A percentile compares a stretch with the other conserved stretches of the same genome.
phyloP scores from a whole-genome alignment of 352 stramenopile genomes.

The Phytophthora rubi region DNA sequence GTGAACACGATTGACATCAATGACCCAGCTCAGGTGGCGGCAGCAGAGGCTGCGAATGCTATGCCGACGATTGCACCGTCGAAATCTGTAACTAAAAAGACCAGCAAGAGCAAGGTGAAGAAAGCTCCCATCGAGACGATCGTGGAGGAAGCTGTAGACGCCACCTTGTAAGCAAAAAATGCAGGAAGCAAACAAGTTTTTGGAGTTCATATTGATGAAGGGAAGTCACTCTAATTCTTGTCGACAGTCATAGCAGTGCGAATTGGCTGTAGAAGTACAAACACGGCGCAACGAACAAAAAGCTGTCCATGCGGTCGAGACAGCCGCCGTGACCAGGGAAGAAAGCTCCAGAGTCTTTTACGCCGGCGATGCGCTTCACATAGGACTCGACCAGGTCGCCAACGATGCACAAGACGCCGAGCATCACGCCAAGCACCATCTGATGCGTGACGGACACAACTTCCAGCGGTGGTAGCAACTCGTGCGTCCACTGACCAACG shows the following conservation, averaged over 20 bases:
- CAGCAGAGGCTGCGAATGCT: conserved; percentile 12
- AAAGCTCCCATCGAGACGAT: conserved; percentile 41
- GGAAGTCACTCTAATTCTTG: background rate
- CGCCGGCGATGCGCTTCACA: conserved; percentile 68
- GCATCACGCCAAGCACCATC: conserved; percentile 43
- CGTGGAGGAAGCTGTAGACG: conserved; percentile 64
- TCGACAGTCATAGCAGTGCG: conserved; percentile 17
- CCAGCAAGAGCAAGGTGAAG: conserved; percentile 34
- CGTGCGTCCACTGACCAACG: conserved; percentile 21
- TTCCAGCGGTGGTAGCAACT: conserved; percentile 37
- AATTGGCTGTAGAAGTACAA: conserved; percentile 64
- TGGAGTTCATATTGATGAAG: conserved; percentile 18
- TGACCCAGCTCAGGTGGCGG: conserved; percentile 37
- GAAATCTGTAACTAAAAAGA: conserved; percentile 21
- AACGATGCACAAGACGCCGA: conserved; percentile 68
- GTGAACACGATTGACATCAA: conserved; percentile 38
- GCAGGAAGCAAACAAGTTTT: conserved; percentile 7
- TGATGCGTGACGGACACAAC: conserved; percentile 45
- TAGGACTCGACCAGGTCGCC: conserved; percentile 76
- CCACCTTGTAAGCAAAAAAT: conserved; percentile 46
- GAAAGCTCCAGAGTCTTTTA: conserved; percentile 76
- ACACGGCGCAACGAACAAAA: conserved; percentile 69
- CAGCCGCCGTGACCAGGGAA: conserved; percentile 80
- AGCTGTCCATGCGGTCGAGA: conserved; percentile 84
- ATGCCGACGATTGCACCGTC: conserved; percentile 12